phyloP scores from a whole-genome alignment of 2,329 filamentous ascomycete genomes.

The Diatrype stigma region DNA sequence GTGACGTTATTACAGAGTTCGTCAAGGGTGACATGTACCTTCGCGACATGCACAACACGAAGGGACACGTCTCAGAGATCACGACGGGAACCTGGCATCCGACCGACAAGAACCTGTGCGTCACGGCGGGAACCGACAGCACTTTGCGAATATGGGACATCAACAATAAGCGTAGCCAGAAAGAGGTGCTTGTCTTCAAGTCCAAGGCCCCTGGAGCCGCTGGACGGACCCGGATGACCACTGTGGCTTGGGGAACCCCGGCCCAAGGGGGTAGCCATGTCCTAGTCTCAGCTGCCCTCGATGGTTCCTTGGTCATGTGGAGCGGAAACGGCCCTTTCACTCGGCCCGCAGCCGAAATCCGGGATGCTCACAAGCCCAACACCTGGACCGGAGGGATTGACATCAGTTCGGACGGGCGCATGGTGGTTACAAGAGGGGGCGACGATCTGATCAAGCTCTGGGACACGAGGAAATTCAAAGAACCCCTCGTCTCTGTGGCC shows the following conservation, averaged over 20 bases:
- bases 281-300: conserved; percentile 76
- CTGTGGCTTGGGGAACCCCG: conserved; percentile 78
- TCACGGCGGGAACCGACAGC: conserved; percentile 91
- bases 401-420: conserved; percentile 83
- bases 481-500: conserved; percentile 73
- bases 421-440: conserved; percentile 86
- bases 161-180: conserved; percentile 84
- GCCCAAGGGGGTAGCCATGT: conserved; percentile 74
- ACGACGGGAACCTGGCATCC: conserved; percentile 90
- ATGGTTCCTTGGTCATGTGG: conserved; percentile 91
- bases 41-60: conserved; percentile 95
- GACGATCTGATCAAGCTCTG: conserved; percentile 93
- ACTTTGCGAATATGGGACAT: conserved; percentile 96
- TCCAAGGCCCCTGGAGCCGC: conserved; percentile 83
- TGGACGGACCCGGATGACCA: conserved; percentile 89
- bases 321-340: conserved; percentile 81
- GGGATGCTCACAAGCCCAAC: conserved; percentile 73
- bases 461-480: conserved; percentile 95
- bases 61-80: conserved; percentile 90
- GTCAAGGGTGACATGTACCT: conserved; percentile 98
- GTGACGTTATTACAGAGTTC: conserved; percentile 80
- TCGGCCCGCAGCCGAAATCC: conserved; percentile 76
- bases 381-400: conserved; percentile 93
- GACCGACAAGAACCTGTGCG: conserved; percentile 74
- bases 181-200: conserved; percentile 93